Base-by-base conservation (phyloP, 208 protist species). In the Wallacemonas sp. region DNA sequence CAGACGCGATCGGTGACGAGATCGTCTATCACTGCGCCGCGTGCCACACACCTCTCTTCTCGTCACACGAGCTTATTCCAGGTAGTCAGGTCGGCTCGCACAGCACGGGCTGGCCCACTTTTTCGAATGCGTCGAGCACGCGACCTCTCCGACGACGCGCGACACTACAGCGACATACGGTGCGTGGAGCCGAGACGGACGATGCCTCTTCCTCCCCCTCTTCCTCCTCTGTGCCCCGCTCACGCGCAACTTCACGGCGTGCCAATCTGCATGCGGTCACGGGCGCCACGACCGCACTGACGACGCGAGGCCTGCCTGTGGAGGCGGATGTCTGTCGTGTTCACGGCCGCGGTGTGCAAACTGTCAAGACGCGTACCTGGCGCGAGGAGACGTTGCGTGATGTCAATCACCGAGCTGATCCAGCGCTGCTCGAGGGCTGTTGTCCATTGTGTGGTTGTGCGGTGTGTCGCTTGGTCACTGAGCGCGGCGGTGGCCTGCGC, bases 311-410 rank as follows among this genome's bases (percentile, higher is more conserved):
- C 11, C 65, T 89, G 46, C 18, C 63, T 26, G 70, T 86, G 12
- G 86, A 92, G 52, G 77, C 77, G 10, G 86, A 89, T 32, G n/a
- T 88, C 18, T 61, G 77, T 25, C 79, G 80, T 11, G 25, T 54
- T 10, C 44, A 33, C 8, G 79, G 79, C 1, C 25, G 36, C 0
- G 52, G 1, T 1, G 68, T 82, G 2, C 2, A 74, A 25, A 16
- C 14, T 55, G 26, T 54, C 52, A 59, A 61, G 52, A 68, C 57
- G 48, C 48, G 62, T 22, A 78, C 87, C 39, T 89, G 84, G 82
- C 73, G 87, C 1, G 87, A 88, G 66, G 22, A 55, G 55, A 87
- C 79, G 39, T 61, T 93, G 52, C 73, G 87, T 25, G 84, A 93
- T 65, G 77, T 57, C 23, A 91, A 89, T 46, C 76, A 86, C 32